Evolutionary conservation across 2,329 filamentous ascomycete genomes (phyloP).

Genomic region (Raffaelea albimanens): DNA sequence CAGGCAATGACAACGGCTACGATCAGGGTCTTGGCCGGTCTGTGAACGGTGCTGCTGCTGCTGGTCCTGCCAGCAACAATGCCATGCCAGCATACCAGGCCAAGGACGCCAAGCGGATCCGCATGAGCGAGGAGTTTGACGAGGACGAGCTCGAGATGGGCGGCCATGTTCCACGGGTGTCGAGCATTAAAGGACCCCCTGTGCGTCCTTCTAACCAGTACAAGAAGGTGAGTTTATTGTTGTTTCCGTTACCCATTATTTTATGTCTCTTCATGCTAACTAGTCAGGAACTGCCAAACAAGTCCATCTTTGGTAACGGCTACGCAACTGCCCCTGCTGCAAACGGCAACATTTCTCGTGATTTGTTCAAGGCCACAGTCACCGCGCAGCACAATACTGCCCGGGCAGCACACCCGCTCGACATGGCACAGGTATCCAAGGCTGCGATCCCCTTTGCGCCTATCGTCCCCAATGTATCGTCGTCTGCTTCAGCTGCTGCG

Average conservation of each 20-base stretch:
- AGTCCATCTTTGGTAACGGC: conserved; percentile 50
- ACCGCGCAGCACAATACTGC: conserved; percentile 58
- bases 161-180: conserved; percentile 46
- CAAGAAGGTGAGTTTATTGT: conserved; percentile 47
- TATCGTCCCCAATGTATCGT: conserved; percentile 41
- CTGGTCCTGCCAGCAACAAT: conserved; percentile 11
- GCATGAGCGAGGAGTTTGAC: conserved; percentile 64
- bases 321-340: conserved; percentile 53
- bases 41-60: not conserved
- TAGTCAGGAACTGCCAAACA: conserved; percentile 47
- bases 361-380: conserved; percentile 57
- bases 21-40: conserved; percentile 7
- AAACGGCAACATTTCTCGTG: conserved; percentile 39
- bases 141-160: conserved; percentile 44
- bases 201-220: conserved; percentile 67
- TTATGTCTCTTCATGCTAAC: not conserved
- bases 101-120: conserved; percentile 69
- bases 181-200: conserved; percentile 66
- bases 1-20: not conserved
- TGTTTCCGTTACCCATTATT: too few species aligned
- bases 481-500: conserved; percentile 4
- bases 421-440: conserved; percentile 81
- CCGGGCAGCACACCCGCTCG: conserved; percentile 60
- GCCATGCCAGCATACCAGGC: conserved; percentile 53
- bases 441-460: conserved; percentile 85